phyloP scores from a whole-genome alignment of 805 yeast genomes.

The Wickerhamomyces chambardii region DNA sequence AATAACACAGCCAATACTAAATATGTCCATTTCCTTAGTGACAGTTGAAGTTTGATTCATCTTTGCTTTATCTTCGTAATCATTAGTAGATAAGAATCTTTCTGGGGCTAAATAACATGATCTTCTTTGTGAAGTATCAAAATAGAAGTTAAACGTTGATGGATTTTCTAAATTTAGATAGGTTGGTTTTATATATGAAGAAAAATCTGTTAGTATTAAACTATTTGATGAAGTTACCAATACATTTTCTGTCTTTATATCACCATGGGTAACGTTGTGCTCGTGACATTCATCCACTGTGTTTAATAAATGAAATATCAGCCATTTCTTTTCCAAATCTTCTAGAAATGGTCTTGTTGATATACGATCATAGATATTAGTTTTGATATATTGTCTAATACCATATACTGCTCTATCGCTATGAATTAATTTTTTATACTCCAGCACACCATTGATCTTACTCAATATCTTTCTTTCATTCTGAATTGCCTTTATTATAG shows the following conservation, averaged over 20 bases:
- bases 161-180: conserved; percentile 90
- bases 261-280: conserved; percentile 70
- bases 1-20: conserved; percentile 78
- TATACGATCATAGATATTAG: conserved; percentile 81
- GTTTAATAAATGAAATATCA: conserved; percentile 70
- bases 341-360: conserved; percentile 84
- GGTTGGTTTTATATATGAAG: conserved; percentile 71
- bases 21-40: conserved; percentile 69
- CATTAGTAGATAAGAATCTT: conserved; percentile 40
- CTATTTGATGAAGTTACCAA: conserved; percentile 86
- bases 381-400: conserved; percentile 70
- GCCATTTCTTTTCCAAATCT: conserved; percentile 73
- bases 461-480: conserved; percentile 29
- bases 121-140: conserved; percentile 83
- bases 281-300: conserved; percentile 58
- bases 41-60: conserved; percentile 21
- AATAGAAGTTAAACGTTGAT: conserved; percentile 82
- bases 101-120: conserved; percentile 94
- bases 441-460: conserved; percentile 53
- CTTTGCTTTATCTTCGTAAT: conserved; percentile 4
- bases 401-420: conserved; percentile 90
- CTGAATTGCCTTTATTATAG: conserved; percentile 16
- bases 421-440: conserved; percentile 69
- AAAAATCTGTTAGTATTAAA: conserved; percentile 76
- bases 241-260: conserved; percentile 84